These are phyloP conservation scores for Paramecium octaurelia DNA, from an alignment of 73 alveolate species.

Conservation along the genomic window DNA sequence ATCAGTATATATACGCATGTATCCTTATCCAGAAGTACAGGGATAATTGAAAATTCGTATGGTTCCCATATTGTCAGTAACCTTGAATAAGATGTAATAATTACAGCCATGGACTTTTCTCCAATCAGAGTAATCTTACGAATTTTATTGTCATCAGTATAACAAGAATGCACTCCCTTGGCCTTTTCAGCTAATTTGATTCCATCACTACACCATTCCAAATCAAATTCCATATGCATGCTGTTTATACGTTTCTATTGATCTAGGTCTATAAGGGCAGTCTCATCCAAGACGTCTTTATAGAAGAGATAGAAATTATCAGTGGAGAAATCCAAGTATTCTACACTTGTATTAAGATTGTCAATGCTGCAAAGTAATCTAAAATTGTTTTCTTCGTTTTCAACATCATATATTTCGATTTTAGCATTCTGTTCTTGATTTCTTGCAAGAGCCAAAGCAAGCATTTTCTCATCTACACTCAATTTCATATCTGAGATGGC, in stretches of 20 bases:
- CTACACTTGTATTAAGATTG: slow-evolving; percentile 70
- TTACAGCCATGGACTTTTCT: slow-evolving; percentile 82
- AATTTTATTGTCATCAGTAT: slow-evolving; percentile 80
- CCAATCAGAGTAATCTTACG: slow-evolving; percentile 75
- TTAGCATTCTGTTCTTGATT: slow-evolving; percentile 55
- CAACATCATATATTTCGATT: slow-evolving; percentile 56
- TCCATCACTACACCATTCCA: slow-evolving; percentile 97
- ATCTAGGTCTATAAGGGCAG: slow-evolving; percentile 72
- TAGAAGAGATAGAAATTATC: slow-evolving; percentile 81
- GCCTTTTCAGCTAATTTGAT: slow-evolving; percentile 79
- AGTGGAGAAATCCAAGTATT: slow-evolving; percentile 81
- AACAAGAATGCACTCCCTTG: slow-evolving; percentile 89
- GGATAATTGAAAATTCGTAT: slow-evolving; percentile 64
- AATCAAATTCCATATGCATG: slow-evolving; percentile 80
- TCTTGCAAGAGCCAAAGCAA: slow-evolving; percentile 52
- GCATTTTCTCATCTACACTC: slow-evolving; percentile 58
- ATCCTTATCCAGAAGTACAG: slow-evolving; percentile 65
- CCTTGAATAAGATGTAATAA: not conserved
- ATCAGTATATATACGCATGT: slow-evolving; percentile 83
- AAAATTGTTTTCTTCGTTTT: slow-evolving; percentile 70
- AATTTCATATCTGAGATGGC: slow-evolving; percentile 54
- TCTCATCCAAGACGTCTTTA: slow-evolving; percentile 78
- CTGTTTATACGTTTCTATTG: slow-evolving; percentile 64
- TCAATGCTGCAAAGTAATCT: slow-evolving; percentile 66
- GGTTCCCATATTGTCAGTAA: slow-evolving; percentile 94